Evolutionary conservation across 441 rosid species (phyloP).

Genomic region (Rhodomyrtus psidioides): DNA sequence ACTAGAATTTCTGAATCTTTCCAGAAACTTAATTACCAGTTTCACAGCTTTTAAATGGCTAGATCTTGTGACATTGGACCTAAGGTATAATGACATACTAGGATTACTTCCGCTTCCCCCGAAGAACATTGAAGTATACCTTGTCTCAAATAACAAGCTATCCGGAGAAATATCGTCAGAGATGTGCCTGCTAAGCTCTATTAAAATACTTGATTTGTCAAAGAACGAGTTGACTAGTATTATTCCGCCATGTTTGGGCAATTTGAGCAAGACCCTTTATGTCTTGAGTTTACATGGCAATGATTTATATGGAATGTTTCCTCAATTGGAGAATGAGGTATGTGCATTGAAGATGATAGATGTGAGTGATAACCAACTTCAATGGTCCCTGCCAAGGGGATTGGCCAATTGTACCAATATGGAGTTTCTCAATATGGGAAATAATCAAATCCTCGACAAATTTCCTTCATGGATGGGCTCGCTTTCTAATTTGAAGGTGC

Average conservation of each 20-base stretch:
- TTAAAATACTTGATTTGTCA: fast-evolving
- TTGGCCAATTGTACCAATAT: fast-evolving
- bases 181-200: neutral
- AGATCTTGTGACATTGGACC: fast-evolving
- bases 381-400: neutral
- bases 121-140: fast-evolving
- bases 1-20: neutral
- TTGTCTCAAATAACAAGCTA: neutral
- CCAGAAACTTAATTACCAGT: neutral
- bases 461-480: neutral
- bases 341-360: no score
- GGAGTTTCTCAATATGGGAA: neutral
- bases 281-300: neutral
- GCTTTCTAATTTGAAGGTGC: neutral
- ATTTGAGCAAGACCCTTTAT: fast-evolving
- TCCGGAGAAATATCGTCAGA: fast-evolving
- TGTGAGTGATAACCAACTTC: neutral
- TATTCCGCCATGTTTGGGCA: fast-evolving
- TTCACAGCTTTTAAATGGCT: neutral
- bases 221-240: neutral
- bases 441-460: neutral
- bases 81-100: fast-evolving
- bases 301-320: neutral
- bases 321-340: neutral
- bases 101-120: neutral